Base-by-base conservation (phyloP, 768 basidiomycete genomes). In the Amanita subjunquillea region DNA sequence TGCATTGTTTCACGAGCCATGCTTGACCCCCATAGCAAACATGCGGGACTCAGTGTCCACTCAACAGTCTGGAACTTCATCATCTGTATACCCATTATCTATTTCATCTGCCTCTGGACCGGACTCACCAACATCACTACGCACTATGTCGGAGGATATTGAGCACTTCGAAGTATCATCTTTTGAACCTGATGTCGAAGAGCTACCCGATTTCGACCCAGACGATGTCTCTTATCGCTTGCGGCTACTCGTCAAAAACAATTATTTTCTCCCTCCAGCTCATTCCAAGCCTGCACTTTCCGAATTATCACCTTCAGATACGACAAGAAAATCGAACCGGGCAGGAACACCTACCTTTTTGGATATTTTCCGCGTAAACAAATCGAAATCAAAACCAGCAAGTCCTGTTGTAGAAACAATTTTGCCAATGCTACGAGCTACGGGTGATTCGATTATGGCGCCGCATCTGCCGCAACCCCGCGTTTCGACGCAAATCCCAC, bases 141-240 rank as follows among this genome's bases (percentile, higher is more conserved):
- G 70, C 58, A 83, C 82, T 27, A 70, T 80, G 48, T 66, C 65
- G n/a, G 70, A 65, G 59, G 72, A 66, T 67, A 59, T 55, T 43
- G 68, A 70, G 22, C 66, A 72, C n/a, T 62, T 75, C 55, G 68
- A 75, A 40, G 58, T 73, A 30, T 69, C 77, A n/a, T 69, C 75
- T 1, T 70, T 75, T 50, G 72, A 73, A 46, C 66, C 78, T 13
- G 79, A 78, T 25, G 71, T 70, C 15, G 74, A 71, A 34, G 77
- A 71, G 44, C 64, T 72, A 25, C 73, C 78, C 57, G 76, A 72
- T 48, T 80, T 75, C 57, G 75, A 80, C 59, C 74, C 76, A 20
- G 89, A 92, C 65, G 90, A 92, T 60, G 88, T 91, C 38, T 82
- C 87, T 17, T 88, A 89, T 68, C 85, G 90, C 22, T 78, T 92